A percentile compares a stretch with the other conserved stretches of the same genome.
These are phyloP conservation scores for Senecio squalidus DNA, from an alignment of 140 eudicot genomes.

Conservation along the genomic window DNA sequence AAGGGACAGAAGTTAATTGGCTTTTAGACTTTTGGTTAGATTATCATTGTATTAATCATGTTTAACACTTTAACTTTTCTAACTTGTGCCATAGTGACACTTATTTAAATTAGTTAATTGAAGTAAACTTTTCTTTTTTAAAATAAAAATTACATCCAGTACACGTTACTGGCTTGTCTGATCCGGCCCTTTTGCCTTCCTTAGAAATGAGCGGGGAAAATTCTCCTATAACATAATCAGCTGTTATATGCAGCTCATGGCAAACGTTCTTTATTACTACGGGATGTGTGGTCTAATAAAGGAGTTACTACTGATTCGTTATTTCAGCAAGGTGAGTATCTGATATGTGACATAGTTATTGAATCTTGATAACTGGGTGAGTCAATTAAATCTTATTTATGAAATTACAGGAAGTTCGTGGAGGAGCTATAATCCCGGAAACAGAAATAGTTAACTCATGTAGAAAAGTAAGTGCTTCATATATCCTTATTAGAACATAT, in stretches of 20 bases:
- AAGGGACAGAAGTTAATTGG: too few species aligned
- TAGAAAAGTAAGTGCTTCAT: conserved; percentile 54
- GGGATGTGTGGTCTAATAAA: conserved; percentile 82
- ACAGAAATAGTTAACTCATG: conserved; percentile 76
- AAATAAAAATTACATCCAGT: too few species aligned
- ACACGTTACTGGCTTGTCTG: too few species aligned
- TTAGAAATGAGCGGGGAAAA: not conserved
- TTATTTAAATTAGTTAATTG: too few species aligned
- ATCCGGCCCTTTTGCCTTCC: too few species aligned
- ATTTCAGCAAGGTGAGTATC: conserved; percentile 82
- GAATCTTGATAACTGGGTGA: conserved; percentile 8
- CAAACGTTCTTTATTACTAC: conserved; percentile 67
- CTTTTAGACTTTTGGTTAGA: too few species aligned
- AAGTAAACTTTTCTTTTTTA: too few species aligned
- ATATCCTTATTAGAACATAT: not conserved
- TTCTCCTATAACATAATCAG: not conserved
- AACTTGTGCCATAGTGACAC: too few species aligned
- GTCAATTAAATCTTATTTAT: conserved; percentile 10
- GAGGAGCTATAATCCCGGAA: conserved; percentile 68
- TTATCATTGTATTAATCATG: too few species aligned
- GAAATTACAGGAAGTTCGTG: conserved; percentile 67
- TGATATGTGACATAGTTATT: not conserved
- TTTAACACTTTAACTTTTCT: too few species aligned
- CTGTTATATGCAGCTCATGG: conserved; percentile 57
- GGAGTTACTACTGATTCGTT: conserved; percentile 75